Conservation (phyloP, 352 stramenopile species). For the Pythium graminicola region DNA sequence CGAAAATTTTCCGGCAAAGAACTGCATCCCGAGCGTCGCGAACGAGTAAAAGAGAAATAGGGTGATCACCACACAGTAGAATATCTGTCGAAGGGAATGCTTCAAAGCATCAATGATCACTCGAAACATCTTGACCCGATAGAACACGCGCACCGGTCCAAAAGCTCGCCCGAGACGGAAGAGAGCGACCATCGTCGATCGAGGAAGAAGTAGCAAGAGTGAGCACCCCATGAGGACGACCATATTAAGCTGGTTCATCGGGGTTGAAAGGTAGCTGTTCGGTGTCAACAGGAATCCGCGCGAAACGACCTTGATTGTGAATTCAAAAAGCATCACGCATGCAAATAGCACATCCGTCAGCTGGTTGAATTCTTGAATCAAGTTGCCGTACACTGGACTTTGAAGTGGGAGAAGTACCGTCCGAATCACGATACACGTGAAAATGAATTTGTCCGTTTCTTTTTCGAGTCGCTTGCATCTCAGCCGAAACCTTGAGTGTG, state of each 20-base stretch:
- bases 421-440: constrained; percentile 68
- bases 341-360: constrained; percentile 69
- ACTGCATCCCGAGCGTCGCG: constrained; percentile 80
- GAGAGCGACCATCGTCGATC: constrained; percentile 66
- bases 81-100: constrained; percentile 66
- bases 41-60: constrained; percentile 82
- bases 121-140: constrained; percentile 77
- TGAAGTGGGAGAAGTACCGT: constrained; percentile 69
- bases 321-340: constrained; percentile 73
- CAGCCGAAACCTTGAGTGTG: constrained; percentile 57
- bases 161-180: constrained; percentile 75
- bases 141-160: constrained; percentile 78
- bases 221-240: constrained; percentile 72
- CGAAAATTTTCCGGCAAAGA: constrained; percentile 72
- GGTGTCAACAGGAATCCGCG: constrained; percentile 74
- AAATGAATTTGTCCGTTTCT: constrained; percentile 83
- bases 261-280: constrained; percentile 73
- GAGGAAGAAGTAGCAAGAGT: constrained; percentile 57
- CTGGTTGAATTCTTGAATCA: constrained; percentile 77
- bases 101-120: constrained; percentile 79
- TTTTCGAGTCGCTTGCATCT: constrained; percentile 68
- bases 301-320: constrained; percentile 75
- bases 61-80: constrained; percentile 74
- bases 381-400: constrained; percentile 63
- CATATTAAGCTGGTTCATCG: constrained; percentile 84